A percentile compares a stretch with the other conserved stretches of the same genome.
Evolutionary conservation across 495 filamentous ascomycete genomes (phyloP).

Genomic region (Penicillium turbatum): DNA sequence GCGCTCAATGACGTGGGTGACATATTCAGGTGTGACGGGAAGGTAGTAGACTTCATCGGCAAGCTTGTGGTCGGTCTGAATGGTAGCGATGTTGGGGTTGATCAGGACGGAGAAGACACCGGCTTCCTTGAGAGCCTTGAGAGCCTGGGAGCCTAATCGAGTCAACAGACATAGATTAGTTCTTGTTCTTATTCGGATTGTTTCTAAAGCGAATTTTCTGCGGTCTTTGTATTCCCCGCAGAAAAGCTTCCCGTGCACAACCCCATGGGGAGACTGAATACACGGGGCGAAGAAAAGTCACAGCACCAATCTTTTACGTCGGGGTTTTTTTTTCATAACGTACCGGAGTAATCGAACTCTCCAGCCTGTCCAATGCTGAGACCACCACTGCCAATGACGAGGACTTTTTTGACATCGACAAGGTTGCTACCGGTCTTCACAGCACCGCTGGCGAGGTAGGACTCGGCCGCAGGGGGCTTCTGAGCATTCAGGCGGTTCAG

Average conservation of each 20-base stretch:
- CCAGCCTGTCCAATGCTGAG: constrained; percentile 95
- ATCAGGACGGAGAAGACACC: constrained; percentile 91
- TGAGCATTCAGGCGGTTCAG: constrained; percentile 45
- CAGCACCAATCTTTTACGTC: background rate
- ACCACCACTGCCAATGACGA: constrained; percentile 90
- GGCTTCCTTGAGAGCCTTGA: constrained; percentile 96
- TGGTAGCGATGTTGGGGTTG: constrained; percentile 98
- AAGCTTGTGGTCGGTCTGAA: constrained; percentile 95
- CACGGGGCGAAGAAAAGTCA: background rate
- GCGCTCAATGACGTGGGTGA: constrained; percentile 90
- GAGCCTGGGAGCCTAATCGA: constrained; percentile 77
- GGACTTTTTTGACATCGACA: constrained; percentile 92
- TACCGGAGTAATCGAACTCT: constrained; percentile 98
- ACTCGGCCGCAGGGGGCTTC: constrained; percentile 75
- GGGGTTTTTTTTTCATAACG: constrained; percentile 11
- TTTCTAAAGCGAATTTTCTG: background rate
- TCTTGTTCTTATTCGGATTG: background rate
- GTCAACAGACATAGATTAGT: constrained; percentile 9
- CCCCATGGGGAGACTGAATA: background rate
- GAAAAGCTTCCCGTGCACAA: constrained; percentile 5
- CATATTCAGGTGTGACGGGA: constrained; percentile 93
- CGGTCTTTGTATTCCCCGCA: constrained; percentile 9
- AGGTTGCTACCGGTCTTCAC: constrained; percentile 66
- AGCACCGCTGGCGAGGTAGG: constrained; percentile 81
- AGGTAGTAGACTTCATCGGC: constrained; percentile 98